Conservation (phyloP, 1,139 yeast genomes). For the Taphrina pruni region DNA sequence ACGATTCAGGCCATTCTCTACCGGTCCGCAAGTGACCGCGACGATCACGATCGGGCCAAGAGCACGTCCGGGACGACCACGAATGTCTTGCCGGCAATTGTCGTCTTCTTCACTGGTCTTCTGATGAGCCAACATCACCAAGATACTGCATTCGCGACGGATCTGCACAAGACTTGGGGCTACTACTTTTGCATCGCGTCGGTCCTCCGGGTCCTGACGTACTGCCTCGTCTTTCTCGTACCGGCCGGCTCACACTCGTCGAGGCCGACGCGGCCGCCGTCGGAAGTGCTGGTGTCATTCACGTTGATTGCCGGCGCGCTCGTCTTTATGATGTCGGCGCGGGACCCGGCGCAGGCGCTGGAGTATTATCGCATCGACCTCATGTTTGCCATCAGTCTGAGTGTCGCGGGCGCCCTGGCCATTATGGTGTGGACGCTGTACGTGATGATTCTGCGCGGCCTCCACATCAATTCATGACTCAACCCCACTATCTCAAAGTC, state of each 20-base stretch:
- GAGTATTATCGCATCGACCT: constrained; percentile 84
- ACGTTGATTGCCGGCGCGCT: constrained; percentile 85
- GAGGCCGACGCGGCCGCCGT: constrained; percentile 72
- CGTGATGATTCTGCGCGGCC: constrained; percentile 1
- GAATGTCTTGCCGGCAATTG: constrained; percentile 91
- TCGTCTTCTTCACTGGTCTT: constrained; percentile 96
- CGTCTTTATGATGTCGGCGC: constrained; percentile 89
- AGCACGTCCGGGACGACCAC: constrained; percentile 47
- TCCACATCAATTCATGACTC: neutral
- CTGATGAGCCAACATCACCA: constrained; percentile 95
- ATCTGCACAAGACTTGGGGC: constrained; percentile 92
- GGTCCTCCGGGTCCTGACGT: constrained; percentile 72
- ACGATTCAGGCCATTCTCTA: constrained; percentile 52
- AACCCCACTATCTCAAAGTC: no score
- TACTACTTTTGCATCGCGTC: constrained; percentile 76
- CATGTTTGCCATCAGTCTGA: constrained; percentile 87
- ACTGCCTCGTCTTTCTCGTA: constrained; percentile 61
- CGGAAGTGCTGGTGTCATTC: constrained; percentile 80
- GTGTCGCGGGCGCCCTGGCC: constrained; percentile 62
- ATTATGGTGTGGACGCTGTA: constrained; percentile 28
- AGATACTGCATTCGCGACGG: constrained; percentile 75
- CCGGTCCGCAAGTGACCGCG: constrained; percentile 9
- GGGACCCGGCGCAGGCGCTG: constrained; percentile 78
- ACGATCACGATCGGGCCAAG: neutral
- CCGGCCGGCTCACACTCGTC: constrained; percentile 52